These are phyloP conservation scores for Backusella circina DNA, from an alignment of 192 early-diverging fungal species.

Conservation along the genomic window DNA sequence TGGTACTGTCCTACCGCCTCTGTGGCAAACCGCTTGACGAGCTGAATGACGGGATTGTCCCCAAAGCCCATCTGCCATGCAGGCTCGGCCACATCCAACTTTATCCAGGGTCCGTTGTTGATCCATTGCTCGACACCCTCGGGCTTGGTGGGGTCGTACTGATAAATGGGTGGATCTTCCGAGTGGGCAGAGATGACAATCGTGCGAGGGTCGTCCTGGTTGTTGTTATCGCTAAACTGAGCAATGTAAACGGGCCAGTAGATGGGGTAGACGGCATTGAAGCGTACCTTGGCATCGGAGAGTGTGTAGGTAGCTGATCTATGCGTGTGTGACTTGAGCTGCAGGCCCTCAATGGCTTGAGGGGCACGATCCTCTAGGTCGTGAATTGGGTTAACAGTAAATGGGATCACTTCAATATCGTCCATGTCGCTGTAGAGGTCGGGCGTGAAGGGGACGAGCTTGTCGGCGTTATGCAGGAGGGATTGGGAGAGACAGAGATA, in stretches of 20 bases:
- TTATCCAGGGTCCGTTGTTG: conserved; percentile 26
- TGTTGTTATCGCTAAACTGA: conserved; percentile 1
- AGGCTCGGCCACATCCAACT: conserved; percentile 28
- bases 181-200: conserved; percentile 25
- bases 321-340: background rate
- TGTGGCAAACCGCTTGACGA: conserved; percentile 1
- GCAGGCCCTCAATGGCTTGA: background rate
- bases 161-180: conserved; percentile 18
- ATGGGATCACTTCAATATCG: conserved; percentile 28
- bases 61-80: conserved; percentile 10
- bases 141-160: conserved; percentile 11
- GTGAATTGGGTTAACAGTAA: conserved; percentile 12
- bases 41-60: background rate
- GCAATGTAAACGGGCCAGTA: conserved; percentile 37
- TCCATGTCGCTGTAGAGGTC: background rate
- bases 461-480: background rate
- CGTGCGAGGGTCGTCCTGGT: conserved; percentile 1
- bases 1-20: conserved; percentile 5
- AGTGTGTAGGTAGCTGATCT: background rate
- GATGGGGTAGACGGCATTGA: conserved; percentile 28
- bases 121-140: conserved; percentile 22
- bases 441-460: conserved; percentile 11
- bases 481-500: conserved; percentile 28
- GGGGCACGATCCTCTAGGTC: conserved; percentile 11
- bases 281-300: background rate